phyloP scores from a whole-genome alignment of 257 asterid species.

The Nicotiana benthamiana region DNA sequence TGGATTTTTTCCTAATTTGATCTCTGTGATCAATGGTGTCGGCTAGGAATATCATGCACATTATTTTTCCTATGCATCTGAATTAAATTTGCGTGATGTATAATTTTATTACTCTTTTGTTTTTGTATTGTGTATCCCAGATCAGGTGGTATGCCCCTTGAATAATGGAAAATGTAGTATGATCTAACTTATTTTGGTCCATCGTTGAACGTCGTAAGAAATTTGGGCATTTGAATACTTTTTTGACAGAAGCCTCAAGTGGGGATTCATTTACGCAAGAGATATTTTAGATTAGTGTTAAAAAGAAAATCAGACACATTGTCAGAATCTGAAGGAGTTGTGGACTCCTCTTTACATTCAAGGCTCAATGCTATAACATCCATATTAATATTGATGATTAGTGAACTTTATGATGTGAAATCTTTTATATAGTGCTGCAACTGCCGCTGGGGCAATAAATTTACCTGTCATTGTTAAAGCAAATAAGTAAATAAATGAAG shows the following conservation, averaged over 20 bases:
- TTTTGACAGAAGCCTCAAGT: neutral
- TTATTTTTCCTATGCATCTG: neutral
- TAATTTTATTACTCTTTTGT: neutral
- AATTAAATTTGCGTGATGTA: neutral
- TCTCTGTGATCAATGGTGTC: neutral
- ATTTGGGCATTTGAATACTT: neutral
- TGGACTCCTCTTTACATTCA: neutral
- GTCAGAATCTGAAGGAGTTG: neutral
- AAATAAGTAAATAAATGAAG: neutral
- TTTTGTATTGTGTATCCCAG: neutral
- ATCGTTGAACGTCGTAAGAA: neutral
- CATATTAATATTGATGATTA: neutral
- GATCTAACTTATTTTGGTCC: conserved; percentile 1
- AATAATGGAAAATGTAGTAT: neutral
- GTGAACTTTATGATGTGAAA: neutral
- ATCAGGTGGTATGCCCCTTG: neutral
- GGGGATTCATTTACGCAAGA: neutral
- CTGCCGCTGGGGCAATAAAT: neutral
- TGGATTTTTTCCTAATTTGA: too few species aligned
- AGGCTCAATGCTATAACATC: neutral
- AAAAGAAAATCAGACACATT: neutral
- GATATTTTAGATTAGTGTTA: neutral
- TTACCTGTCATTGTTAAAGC: neutral
- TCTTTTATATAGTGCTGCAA: neutral
- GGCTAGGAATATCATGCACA: neutral